Base-by-base conservation (phyloP, 2,329 filamentous ascomycete genomes). In the Scopulariopsis brevicaulis region DNA sequence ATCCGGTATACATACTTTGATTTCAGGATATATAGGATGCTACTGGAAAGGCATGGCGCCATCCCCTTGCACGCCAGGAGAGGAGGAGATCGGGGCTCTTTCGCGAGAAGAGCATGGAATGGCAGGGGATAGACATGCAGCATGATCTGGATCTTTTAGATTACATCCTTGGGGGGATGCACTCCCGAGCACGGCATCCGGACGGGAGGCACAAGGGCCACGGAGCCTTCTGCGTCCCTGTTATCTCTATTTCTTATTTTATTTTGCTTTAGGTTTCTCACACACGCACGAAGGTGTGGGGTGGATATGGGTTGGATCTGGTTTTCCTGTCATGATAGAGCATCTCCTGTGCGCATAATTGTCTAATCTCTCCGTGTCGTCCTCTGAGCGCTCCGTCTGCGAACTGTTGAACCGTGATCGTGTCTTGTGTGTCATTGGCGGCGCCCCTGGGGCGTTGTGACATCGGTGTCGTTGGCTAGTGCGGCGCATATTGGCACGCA, bases 321-420 rank as follows among this genome's bases (percentile, higher is more conserved):
- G 32, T 24, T 37, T 32, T 14, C 32, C 32, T 22, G 34, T 57
- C 66, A 68, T 65, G 64, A 67, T 67, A 68, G 65, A 67, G 65
- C 65, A 60, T 63, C 62, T 55, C 22, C 18, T 62, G 63, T 63
- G 61, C 65, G 59, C 59, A 63, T 68, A 68, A 68, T 68, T 65
- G 61, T 64, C 59, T 66, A 66, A 66, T 66, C 63, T 55, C 22
- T 51, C 35, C 57, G 35, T 51, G 22, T 35, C 11, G 24, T 20
- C 48, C 50, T 53, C 32, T 28, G 18, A n/a, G 14, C 28, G 28
- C 8, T 7, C 40, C 40, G 58, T 59, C 58, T 54, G 43, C 28
- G 28, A 32, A n/a, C 8, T 4, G 28, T 32, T 4, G 28, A 32
- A 4, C 4, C 28, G 8, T 20, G 54, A n/a, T n/a, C 25, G 25